Evolutionary conservation across 768 basidiomycete genomes (phyloP).

Genomic region (Amanita phalloides): DNA sequence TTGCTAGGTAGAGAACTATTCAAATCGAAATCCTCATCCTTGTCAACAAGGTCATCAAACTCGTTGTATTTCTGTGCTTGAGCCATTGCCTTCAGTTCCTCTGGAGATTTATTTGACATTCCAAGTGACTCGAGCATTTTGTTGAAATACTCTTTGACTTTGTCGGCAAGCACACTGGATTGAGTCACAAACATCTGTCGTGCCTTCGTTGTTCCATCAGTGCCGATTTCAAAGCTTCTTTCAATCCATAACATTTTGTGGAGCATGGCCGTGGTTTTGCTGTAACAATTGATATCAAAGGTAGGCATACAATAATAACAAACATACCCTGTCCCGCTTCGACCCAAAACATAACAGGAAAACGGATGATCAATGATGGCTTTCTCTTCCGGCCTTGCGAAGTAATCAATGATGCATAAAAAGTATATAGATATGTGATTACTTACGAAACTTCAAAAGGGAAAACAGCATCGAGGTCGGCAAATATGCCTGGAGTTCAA

Average conservation of each 20-base stretch:
- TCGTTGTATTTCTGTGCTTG: slow-evolving; percentile 10
- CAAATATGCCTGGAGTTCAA: slow-evolving; percentile 31
- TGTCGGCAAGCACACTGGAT: slow-evolving; percentile 52
- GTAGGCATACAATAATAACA: not conserved
- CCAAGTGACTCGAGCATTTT: slow-evolving; percentile 37
- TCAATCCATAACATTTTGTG: slow-evolving; percentile 69
- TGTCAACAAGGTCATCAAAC: slow-evolving; percentile 20
- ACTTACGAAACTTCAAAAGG: slow-evolving; percentile 34
- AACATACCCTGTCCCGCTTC: slow-evolving; percentile 65
- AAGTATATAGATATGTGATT: not conserved
- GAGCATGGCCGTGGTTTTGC: slow-evolving; percentile 70
- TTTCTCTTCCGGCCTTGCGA: slow-evolving; percentile 33
- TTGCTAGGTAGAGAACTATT: slow-evolving; percentile 34
- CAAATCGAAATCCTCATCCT: slow-evolving; percentile 31
- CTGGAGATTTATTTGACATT: slow-evolving; percentile 21
- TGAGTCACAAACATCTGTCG: slow-evolving; percentile 69
- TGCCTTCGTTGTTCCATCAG: slow-evolving; percentile 29
- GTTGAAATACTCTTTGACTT: slow-evolving; percentile 58
- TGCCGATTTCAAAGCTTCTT: slow-evolving; percentile 33
- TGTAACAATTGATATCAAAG: slow-evolving; percentile 12
- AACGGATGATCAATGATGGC: slow-evolving; percentile 46
- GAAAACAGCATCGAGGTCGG: slow-evolving; percentile 35
- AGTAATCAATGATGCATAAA: not conserved
- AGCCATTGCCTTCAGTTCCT: slow-evolving; percentile 25
- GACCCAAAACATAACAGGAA: slow-evolving; percentile 57